Evolutionary conservation across 257 asterid species (phyloP).

Genomic region (Petunia axillaris): DNA sequence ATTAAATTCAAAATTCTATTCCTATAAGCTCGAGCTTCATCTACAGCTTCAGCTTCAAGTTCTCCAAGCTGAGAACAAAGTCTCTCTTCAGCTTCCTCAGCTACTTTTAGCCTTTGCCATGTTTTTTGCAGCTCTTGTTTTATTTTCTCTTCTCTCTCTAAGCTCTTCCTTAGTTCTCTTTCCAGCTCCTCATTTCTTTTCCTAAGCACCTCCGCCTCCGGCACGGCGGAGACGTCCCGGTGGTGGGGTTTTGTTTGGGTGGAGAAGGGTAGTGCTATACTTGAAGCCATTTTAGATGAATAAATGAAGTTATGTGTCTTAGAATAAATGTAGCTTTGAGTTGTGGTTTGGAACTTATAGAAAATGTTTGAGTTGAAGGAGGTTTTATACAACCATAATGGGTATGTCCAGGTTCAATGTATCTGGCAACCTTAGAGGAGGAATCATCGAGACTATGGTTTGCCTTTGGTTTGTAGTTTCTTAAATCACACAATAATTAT

Average conservation of each 20-base stretch:
- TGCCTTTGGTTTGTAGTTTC: no score
- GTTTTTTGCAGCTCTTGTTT: constrained; percentile 45
- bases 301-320: no score
- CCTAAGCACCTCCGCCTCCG: constrained; percentile 45
- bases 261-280: constrained; percentile 35
- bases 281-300: constrained; percentile 48
- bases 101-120: constrained; percentile 58
- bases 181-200: constrained; percentile 73
- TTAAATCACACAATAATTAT: no score
- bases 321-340: no score
- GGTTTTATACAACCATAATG: constrained; percentile 40
- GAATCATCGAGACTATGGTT: no score
- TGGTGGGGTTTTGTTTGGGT: constrained; percentile 22
- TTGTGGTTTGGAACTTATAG: neutral
- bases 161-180: constrained; percentile 54
- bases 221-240: constrained; percentile 13
- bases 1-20: constrained; percentile 42
- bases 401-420: constrained; percentile 77
- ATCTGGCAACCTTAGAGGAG: constrained; percentile 30
- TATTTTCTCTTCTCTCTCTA: constrained; percentile 66
- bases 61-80: no score
- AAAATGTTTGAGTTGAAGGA: neutral
- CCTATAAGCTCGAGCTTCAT: constrained; percentile 57
- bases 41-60: constrained; percentile 56
- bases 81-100: constrained; percentile 60